These are phyloP conservation scores for Maudiozyma humilis DNA, from an alignment of 1,139 yeast species.

Conservation along the genomic window DNA sequence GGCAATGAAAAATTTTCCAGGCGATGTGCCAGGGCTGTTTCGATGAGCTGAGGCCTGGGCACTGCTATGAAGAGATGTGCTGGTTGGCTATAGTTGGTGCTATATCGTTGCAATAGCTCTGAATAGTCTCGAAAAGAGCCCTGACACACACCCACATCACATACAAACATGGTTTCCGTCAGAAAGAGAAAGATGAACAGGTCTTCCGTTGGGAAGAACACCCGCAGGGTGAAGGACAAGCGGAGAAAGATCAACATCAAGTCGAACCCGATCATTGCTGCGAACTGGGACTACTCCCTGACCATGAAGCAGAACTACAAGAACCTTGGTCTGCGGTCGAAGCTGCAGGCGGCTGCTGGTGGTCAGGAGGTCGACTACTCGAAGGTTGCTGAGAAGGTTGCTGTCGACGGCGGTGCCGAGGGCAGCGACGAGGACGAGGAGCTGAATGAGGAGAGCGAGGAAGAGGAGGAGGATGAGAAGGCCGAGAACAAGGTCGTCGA, in stretches of 20 bases:
- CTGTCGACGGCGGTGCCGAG: slow-evolving; percentile 25
- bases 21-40: neutral
- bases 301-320: slow-evolving; percentile 81
- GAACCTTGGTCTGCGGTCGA: slow-evolving; percentile 62
- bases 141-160: too few relatives aligned
- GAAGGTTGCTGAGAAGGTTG: slow-evolving; percentile 20
- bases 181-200: slow-evolving; percentile 81
- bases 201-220: slow-evolving; percentile 58
- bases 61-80: too few relatives aligned
- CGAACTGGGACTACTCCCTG: slow-evolving; percentile 77
- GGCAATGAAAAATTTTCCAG: slow-evolving; percentile 1
- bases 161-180: slow-evolving; percentile 76
- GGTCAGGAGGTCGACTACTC: slow-evolving; percentile 50
- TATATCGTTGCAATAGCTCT: too few relatives aligned
- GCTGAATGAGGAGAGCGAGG: slow-evolving; percentile 31
- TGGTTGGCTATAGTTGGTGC: too few relatives aligned
- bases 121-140: too few relatives aligned
- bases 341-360: slow-evolving; percentile 59
- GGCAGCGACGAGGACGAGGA: slow-evolving; percentile 35
- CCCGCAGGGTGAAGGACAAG: slow-evolving; percentile 61
- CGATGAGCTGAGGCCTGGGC: slow-evolving; percentile 5
- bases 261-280: slow-evolving; percentile 75
- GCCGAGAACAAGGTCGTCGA: slow-evolving; percentile 22
- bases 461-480: slow-evolving; percentile 33
- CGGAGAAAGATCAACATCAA: slow-evolving; percentile 56